Conservation (phyloP, 139 green algal species). For the Pedinophyceae sp. region DNA sequence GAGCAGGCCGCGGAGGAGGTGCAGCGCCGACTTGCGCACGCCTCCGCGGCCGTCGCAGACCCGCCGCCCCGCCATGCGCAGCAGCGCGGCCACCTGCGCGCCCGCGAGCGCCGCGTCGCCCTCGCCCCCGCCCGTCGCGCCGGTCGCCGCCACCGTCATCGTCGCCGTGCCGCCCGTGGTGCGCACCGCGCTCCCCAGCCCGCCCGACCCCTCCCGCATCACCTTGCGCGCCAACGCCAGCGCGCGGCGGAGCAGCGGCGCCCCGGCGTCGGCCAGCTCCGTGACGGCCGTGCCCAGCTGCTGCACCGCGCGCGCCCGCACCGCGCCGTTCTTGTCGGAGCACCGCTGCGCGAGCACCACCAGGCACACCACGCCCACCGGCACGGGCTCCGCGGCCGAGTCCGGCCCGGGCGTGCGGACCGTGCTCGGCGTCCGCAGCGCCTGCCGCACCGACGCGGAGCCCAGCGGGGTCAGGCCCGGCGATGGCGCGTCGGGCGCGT, state of each 20-base stretch:
- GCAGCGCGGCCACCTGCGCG: constrained; percentile 13
- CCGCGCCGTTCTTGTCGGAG: constrained; percentile 23
- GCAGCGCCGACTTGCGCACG: constrained; percentile 43
- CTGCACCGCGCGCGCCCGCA: constrained; percentile 16
- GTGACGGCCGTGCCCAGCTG: background rate
- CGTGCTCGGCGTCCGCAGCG: background rate
- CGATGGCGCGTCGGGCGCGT: background rate
- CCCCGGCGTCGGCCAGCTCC: background rate
- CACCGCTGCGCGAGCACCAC: constrained; percentile 31
- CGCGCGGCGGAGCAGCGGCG: background rate
- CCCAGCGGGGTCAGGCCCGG: background rate
- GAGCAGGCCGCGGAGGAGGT: constrained; percentile 43
- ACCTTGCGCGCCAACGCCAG: no score
- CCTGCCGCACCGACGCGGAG: background rate
- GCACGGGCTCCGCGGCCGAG: background rate
- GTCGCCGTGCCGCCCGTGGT: no score
- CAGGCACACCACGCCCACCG: constrained; percentile 33
- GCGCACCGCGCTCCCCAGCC: no score
- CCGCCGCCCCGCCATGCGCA: constrained; percentile 25
- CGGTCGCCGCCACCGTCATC: no score
- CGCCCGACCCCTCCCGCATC: no score
- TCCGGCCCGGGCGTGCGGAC: background rate
- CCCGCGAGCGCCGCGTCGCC: no score
- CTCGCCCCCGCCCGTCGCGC: background rate
- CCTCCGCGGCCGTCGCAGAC: constrained; percentile 43